Evolutionary conservation across 192 early-diverging fungal genomes (phyloP), one percentile per base, ranked within the genome.

Genomic region (Podila verticillata): DNA sequence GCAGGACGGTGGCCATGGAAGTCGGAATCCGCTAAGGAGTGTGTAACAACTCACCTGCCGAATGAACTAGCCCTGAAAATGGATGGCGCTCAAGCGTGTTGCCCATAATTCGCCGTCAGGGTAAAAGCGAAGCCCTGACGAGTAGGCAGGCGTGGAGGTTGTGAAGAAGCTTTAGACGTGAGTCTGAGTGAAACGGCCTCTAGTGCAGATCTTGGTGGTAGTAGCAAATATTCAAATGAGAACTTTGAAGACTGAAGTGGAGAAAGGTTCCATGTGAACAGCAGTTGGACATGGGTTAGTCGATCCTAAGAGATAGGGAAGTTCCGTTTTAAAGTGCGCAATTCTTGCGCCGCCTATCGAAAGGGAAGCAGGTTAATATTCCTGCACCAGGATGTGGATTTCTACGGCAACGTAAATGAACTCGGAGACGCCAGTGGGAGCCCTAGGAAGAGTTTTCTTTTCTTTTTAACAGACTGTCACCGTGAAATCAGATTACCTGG

Each of bases 1-100:
- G 89, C 91, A 90, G 91, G 89, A 92, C 88, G 90, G 90, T 92
- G 90, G 87, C 91, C 88, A 92, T 92, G 90, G 89, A 93, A 93
- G 89, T 92, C 86, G 88, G 89, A 92, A 91, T 86, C 89, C 90
- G 90, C 87, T 89, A 91, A 93, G 88, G 89, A 93, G 80, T 88
- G 90, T 87, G 85, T 89, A 89, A 88, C 73, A 88, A 88, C 87
- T 84, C 87, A 84, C 81, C 85, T 88, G 83, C 83, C 79, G 73
- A 84, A 84, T 84, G 83, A 84, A 84, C 83, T 70, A 77, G 74
- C 63, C 74, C 67, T 69, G 74, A 77, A 77, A 77, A 75, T 75
- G 66, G 90, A 89, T 89, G 85, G 88, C 87, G 90, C 89, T 91
- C 85, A 91, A 93, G 90, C 89, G 87, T 89, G 87, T 84, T 87